Evolutionary conservation across 2,329 filamentous ascomycete species (phyloP).

Genomic region (Monosporascus sp.): DNA sequence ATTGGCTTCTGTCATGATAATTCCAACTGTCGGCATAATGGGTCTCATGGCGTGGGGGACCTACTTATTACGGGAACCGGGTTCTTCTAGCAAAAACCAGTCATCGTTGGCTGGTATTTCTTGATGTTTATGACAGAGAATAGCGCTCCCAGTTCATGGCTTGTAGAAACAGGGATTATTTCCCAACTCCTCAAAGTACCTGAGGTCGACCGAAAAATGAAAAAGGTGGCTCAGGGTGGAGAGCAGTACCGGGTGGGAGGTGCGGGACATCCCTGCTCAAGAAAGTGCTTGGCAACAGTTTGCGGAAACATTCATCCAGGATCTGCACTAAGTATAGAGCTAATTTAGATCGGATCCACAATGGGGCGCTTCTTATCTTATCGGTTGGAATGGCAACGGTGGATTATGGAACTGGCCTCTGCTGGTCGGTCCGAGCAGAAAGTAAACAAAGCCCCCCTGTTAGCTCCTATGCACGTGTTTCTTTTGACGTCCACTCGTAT

Average conservation of each 20-base stretch:
- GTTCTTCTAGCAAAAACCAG: too few relatives aligned
- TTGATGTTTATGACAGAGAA: too few relatives aligned
- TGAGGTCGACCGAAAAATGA: too few relatives aligned
- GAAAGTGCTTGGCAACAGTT: neutral
- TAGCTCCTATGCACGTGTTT: neutral
- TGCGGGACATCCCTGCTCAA: neutral
- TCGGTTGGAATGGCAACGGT: neutral
- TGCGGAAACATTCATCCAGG: neutral
- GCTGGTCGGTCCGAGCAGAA: neutral
- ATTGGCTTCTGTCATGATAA: neutral
- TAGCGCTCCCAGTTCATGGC: too few relatives aligned
- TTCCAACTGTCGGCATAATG: neutral
- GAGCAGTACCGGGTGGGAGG: neutral
- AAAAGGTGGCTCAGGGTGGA: too few relatives aligned
- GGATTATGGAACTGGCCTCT: neutral
- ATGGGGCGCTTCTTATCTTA: neutral
- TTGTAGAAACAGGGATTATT: too few relatives aligned
- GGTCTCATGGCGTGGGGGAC: neutral
- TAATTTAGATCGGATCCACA: neutral
- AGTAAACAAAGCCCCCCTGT: neutral
- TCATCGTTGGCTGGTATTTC: too few relatives aligned
- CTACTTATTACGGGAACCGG: too few relatives aligned
- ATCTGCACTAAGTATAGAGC: neutral
- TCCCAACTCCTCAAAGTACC: too few relatives aligned
- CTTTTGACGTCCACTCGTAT: too few relatives aligned